Evolutionary conservation across 805 yeast species (phyloP), one percentile per base, ranked within the genome.

Genomic region (Isabelozyma heimii): DNA sequence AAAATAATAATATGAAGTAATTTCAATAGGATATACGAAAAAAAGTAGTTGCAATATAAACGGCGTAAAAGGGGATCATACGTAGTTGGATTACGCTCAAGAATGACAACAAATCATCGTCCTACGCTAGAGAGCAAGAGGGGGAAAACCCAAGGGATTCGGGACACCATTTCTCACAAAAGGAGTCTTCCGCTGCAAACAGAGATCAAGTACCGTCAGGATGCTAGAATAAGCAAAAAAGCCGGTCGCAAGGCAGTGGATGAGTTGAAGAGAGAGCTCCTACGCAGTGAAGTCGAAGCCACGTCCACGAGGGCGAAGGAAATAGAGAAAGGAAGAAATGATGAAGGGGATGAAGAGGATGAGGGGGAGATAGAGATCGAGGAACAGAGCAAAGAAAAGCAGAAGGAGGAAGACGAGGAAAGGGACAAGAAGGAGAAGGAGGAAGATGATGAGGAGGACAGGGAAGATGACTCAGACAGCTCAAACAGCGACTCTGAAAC

Each of bases 81-180:
- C n/a, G n/a, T n/a, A n/a, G n/a, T n/a, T n/a, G n/a, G n/a, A n/a
- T n/a, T n/a, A n/a, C n/a, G n/a, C n/a, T n/a, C n/a, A 13, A 30
- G 35, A 10, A 72, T 70, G 75, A 70, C 76, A n/a, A 67, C 75
- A 7, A 73, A 73, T 51, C 76, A 73, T 50, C 59, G 76, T 44
- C 77, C 77, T 8, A 70, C 75, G 5, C 58, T 73, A 35, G 77
- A 73, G 48, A 67, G 71, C 43, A 73, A 73, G 51, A 56, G 68
- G 40, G 77, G 77, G 5, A 65, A 67, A 48, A 61, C 54, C 16
- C 51, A 59, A 14, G 47, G 52, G 1, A 70, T 72, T n/a, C 52
- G 51, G 9, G 67, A 70, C 49, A 56, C 70, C 39, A 71, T 72
- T n/a, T 54, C 59, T 8, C 77, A 72, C 55, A 52, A 75, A 1